A percentile compares a stretch with the other conserved stretches of the same genome.
These are phyloP conservation scores for Allomyces macrogynus DNA, from an alignment of 192 early-diverging fungal species.

Conservation along the genomic window DNA sequence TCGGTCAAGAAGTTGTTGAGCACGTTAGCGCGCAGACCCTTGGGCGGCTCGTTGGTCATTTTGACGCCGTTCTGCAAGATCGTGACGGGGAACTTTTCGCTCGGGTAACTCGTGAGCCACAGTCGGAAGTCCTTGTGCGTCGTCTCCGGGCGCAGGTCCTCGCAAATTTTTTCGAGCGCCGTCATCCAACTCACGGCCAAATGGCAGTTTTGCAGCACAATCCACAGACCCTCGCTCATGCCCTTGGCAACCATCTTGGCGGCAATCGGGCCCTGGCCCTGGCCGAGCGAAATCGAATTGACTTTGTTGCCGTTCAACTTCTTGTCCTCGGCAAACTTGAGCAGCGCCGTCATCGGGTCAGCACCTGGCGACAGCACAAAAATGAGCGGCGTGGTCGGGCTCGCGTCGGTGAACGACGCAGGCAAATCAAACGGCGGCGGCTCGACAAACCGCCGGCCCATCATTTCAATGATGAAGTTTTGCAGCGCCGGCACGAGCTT, in stretches of 20 bases:
- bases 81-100: conserved; percentile 30
- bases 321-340: conserved; percentile 43
- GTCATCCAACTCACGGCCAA: conserved; percentile 36
- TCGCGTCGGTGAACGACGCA: conserved; percentile 37
- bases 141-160: conserved; percentile 26
- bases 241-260: conserved; percentile 35
- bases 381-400: conserved; percentile 26
- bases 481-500: conserved; percentile 27
- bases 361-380: conserved; percentile 44
- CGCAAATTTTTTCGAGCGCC: conserved; percentile 33
- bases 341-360: conserved; percentile 38
- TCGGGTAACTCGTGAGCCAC: conserved; percentile 40
- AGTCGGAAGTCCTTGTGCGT: conserved; percentile 34
- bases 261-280: conserved; percentile 44
- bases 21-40: conserved; percentile 34
- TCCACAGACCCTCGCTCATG: conserved; percentile 31
- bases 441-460: conserved; percentile 43
- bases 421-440: conserved; percentile 39
- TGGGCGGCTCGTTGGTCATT: conserved; percentile 46
- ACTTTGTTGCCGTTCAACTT: conserved; percentile 30
- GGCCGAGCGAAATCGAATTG: conserved; percentile 39
- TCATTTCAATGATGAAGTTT: conserved; percentile 34
- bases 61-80: conserved; percentile 36
- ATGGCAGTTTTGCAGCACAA: conserved; percentile 46
- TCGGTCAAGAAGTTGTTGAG: conserved; percentile 34